Base-by-base conservation (phyloP, 306 rosid genomes). In the Prunus padus region DNA sequence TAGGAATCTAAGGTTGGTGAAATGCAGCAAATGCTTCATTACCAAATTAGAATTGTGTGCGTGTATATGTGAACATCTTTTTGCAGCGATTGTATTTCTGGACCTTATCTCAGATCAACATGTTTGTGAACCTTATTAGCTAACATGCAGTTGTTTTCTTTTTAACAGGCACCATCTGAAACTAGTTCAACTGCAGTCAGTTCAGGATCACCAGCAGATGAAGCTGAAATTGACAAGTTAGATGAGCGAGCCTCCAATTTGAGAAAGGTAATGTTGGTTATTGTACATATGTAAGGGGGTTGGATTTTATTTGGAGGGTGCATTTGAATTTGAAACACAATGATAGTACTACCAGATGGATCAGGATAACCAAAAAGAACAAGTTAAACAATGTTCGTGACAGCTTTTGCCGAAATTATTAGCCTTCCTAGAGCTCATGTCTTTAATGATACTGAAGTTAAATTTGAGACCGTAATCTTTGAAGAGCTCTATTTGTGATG, bases 161-260 rank as follows among this genome's bases (percentile, higher is more conserved):
- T 80, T 23, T 72, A 84, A 52, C 50, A 96, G 99, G 92, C 82
- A 22, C 79, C 87, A 63, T 85, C 77, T 76, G 97, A 90, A 64
- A 16, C 81, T 52, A 76, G 86, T 72, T 85, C 91, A 28, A 79
- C 81, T 75, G 68, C 87, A 69, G 85, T 92, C 22, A 74, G 80
- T 15, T 77, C 80, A 20, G 33, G 59, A 15, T 77, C 83, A 72
- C 84, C 90, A 44, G 76, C 57, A 3, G 92, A 90, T 74, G 87
- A 90, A 73, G 79, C 77, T 64, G 96, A 92, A 84, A 83, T 92
- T 22, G 96, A 89, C 73, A 92, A 90, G 75, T 84, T 92, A 72
- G 97, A 88, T 80, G 93, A 90, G 76, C 86, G 76, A 79, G 91
- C 95, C 78, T 77, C 88, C 40, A 80, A 82, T 81, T 80, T 92